Evolutionary conservation across 1,139 yeast species (phyloP).

Genomic region (Kurtzmaniella quercitrusa): DNA sequence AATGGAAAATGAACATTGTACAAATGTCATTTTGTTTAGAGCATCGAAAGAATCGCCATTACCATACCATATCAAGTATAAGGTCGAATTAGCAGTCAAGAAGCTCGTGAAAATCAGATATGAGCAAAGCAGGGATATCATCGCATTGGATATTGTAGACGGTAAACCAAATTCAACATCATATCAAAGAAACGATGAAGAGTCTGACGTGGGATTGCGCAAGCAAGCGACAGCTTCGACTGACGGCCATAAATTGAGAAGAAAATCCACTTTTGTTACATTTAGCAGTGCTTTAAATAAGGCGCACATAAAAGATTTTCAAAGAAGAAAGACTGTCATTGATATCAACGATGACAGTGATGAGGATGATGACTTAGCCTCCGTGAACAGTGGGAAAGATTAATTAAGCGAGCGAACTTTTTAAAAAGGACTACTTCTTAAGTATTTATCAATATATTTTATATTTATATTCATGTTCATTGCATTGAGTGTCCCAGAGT

Average conservation of each 20-base stretch:
- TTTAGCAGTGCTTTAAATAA: slow-evolving; percentile 62
- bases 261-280: slow-evolving; percentile 35
- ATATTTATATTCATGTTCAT: neutral
- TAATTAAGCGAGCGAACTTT: neutral
- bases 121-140: slow-evolving; percentile 8
- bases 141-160: slow-evolving; percentile 6
- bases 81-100: slow-evolving; percentile 39
- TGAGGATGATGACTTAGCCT: slow-evolving; percentile 26
- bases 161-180: neutral
- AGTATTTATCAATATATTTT: neutral
- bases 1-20: slow-evolving; percentile 93
- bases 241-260: slow-evolving; percentile 12
- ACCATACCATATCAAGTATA: slow-evolving; percentile 58
- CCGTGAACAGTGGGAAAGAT: slow-evolving; percentile 1
- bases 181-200: slow-evolving; percentile 10
- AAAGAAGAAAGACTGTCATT: slow-evolving; percentile 47
- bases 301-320: slow-evolving; percentile 90
- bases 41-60: slow-evolving; percentile 85
- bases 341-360: slow-evolving; percentile 35
- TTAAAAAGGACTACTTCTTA: neutral
- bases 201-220: slow-evolving; percentile 11
- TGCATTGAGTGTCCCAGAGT: too few species aligned
- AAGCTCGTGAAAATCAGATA: slow-evolving; percentile 36
- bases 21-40: slow-evolving; percentile 78
- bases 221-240: neutral